Percentiles rank a stretch among this genome's conserved stretches.
phyloP scores from a whole-genome alignment of 257 asterid genomes.

The Solanum virginianum region DNA sequence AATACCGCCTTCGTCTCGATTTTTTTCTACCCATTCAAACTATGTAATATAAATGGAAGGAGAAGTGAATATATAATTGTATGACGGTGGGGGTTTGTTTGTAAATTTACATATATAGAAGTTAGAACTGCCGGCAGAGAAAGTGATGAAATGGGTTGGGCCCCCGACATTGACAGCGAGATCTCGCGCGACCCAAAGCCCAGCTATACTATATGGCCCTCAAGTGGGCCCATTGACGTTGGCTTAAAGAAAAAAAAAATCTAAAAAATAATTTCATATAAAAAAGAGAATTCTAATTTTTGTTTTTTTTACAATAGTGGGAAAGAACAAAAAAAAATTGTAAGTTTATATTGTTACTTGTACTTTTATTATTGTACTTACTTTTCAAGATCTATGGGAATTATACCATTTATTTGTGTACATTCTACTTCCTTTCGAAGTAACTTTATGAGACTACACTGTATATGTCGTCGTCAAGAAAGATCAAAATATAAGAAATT shows the following conservation, averaged over 20 bases:
- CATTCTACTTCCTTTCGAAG: too few relatives aligned
- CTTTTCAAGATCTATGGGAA: too few relatives aligned
- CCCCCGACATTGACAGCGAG: background rate
- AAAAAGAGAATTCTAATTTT: background rate
- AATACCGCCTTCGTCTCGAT: background rate
- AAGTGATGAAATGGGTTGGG: background rate
- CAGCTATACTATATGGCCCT: background rate
- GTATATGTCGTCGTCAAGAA: too few relatives aligned
- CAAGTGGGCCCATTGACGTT: background rate
- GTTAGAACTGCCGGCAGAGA: background rate
- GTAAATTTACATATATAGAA: background rate
- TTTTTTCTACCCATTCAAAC: background rate
- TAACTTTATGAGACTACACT: too few relatives aligned
- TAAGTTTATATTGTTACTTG: too few relatives aligned
- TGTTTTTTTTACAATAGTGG: too few relatives aligned
- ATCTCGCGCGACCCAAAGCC: background rate
- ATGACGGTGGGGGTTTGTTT: background rate
- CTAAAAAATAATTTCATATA: background rate
- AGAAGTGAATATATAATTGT: background rate
- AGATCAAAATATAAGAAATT: background rate
- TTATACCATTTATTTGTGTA: too few relatives aligned
- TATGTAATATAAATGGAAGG: background rate
- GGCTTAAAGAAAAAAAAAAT: background rate
- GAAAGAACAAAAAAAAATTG: too few relatives aligned
- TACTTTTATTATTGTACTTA: too few relatives aligned